phyloP scores from a whole-genome alignment of 441 rosid species.

The Adansonia rubrostipa region DNA sequence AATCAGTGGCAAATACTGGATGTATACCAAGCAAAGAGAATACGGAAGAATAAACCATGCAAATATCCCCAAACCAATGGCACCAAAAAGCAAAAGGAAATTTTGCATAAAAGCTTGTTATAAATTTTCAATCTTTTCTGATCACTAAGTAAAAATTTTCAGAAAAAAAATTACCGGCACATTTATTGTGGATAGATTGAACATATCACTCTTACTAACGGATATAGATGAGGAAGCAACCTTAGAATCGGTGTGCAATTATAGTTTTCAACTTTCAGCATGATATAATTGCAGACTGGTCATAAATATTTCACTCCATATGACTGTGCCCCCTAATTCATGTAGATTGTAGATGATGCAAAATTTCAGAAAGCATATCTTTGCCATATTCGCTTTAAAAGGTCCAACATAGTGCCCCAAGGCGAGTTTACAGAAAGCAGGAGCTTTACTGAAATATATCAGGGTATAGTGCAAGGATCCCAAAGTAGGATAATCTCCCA shows the following conservation, averaged over 20 bases:
- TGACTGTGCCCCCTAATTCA: not conserved
- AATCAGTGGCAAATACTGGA: not conserved
- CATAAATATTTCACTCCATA: not conserved
- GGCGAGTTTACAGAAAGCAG: not conserved
- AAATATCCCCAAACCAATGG: constrained; percentile 1
- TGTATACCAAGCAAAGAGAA: not conserved
- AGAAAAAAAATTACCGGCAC: constrained; percentile 1
- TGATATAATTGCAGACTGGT: not conserved
- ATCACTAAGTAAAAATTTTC: not conserved
- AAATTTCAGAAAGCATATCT: not conserved
- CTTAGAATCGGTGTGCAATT: not conserved
- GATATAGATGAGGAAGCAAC: not conserved
- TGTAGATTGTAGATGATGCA: not conserved
- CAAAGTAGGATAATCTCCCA: constrained; percentile 1
- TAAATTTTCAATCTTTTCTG: not conserved
- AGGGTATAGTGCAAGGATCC: not conserved
- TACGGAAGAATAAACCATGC: not conserved
- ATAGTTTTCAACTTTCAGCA: not conserved
- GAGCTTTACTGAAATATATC: not conserved
- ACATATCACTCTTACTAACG: not conserved
- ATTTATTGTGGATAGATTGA: not conserved
- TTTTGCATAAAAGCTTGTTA: constrained; percentile 2
- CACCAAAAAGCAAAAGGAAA: not conserved
- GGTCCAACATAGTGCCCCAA: not conserved
- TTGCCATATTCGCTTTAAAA: not conserved